Evolutionary conservation across 768 basidiomycete species (phyloP).

Genomic region (Tylopilus vinaceipallidus): DNA sequence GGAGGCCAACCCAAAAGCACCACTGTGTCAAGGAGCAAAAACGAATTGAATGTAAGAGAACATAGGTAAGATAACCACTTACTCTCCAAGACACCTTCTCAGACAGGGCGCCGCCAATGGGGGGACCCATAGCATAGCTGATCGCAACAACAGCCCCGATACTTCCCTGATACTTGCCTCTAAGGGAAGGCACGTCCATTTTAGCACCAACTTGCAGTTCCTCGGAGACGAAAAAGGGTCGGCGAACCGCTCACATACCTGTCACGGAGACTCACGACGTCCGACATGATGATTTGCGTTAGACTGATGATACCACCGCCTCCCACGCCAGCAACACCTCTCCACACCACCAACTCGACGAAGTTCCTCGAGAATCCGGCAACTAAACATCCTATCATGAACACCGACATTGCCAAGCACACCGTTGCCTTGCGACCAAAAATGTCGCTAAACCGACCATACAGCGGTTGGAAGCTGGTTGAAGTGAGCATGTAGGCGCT

Average conservation of each 20-base stretch:
- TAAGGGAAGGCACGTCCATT: slow-evolving; percentile 25
- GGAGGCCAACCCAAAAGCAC: slow-evolving; percentile 76
- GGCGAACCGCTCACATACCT: slow-evolving; percentile 43
- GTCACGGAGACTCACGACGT: slow-evolving; percentile 67
- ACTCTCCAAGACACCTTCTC: slow-evolving; percentile 67
- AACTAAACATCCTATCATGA: slow-evolving; percentile 60
- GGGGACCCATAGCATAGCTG: slow-evolving; percentile 65
- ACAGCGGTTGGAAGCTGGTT: slow-evolving; percentile 38
- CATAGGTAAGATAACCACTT: too few relatives aligned
- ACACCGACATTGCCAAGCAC: slow-evolving; percentile 35
- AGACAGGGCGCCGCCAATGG: slow-evolving; percentile 63
- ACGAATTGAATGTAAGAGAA: slow-evolving; percentile 16
- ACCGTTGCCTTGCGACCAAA: slow-evolving; percentile 65
- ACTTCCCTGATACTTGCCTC: slow-evolving; percentile 78
- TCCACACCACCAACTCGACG: slow-evolving; percentile 64
- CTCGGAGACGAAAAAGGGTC: background rate
- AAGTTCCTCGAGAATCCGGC: slow-evolving; percentile 68
- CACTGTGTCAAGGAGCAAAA: slow-evolving; percentile 39
- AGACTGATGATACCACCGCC: slow-evolving; percentile 71
- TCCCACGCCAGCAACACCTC: slow-evolving; percentile 67
- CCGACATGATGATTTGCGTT: slow-evolving; percentile 68
- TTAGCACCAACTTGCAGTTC: background rate
- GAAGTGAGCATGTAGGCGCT: slow-evolving; percentile 69
- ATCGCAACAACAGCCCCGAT: slow-evolving; percentile 53
- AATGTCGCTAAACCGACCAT: slow-evolving; percentile 64